Evolutionary conservation across 352 stramenopile species (phyloP).

Genomic region (Elongisporangium prolatum): DNA sequence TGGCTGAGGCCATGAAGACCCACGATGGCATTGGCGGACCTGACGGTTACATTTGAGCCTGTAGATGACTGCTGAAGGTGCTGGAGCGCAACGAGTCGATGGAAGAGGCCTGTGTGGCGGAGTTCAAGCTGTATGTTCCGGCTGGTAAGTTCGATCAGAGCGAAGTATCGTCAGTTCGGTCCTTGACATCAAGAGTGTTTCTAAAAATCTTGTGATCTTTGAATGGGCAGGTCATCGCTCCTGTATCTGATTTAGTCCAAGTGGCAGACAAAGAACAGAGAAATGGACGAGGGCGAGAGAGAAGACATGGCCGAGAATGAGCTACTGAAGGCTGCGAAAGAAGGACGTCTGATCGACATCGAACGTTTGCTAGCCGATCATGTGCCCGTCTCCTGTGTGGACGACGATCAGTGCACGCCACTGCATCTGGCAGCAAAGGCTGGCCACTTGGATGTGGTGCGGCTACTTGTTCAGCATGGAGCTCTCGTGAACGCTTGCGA

Average conservation of each 20-base stretch:
- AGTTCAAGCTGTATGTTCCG: slow-evolving; percentile 19
- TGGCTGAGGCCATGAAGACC: slow-evolving; percentile 19
- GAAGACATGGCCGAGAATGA: too few relatives aligned
- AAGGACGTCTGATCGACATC: background rate
- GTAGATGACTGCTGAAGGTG: slow-evolving; percentile 13
- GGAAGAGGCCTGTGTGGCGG: slow-evolving; percentile 1
- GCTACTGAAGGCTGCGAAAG: background rate
- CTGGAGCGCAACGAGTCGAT: slow-evolving; percentile 8
- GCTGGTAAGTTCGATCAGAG: slow-evolving; percentile 16
- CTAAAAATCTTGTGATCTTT: too few relatives aligned
- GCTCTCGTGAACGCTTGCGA: too few relatives aligned
- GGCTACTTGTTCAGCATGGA: background rate
- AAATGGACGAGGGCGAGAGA: too few relatives aligned
- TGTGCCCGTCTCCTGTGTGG: background rate
- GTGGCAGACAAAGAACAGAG: too few relatives aligned
- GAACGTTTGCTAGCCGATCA: background rate
- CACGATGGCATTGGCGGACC: slow-evolving; percentile 11
- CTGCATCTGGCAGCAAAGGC: background rate
- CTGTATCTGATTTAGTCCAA: too few relatives aligned
- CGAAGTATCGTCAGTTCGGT: too few relatives aligned
- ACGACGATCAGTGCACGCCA: background rate
- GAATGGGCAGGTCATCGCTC: too few relatives aligned
- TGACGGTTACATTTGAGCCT: slow-evolving; percentile 19
- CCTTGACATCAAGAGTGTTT: too few relatives aligned
- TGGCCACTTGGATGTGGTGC: background rate